Evolutionary conservation across 345 rosid genomes (phyloP).

Genomic region (Leavenworthia alabamica): DNA sequence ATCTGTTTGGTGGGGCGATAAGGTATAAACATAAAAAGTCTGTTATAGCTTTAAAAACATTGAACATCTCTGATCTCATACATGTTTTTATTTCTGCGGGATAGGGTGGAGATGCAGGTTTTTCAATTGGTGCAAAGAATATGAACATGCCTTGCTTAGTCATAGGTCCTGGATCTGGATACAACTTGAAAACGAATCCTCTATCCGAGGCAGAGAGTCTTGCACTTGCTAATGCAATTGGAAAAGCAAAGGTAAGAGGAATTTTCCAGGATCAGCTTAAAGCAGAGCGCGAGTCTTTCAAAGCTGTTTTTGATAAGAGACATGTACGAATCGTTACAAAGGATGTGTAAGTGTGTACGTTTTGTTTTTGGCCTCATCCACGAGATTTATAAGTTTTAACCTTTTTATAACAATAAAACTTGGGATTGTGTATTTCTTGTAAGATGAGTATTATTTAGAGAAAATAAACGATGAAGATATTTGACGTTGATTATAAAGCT

Average conservation of each 20-base stretch:
- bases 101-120: constrained; percentile 68
- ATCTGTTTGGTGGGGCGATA: constrained; percentile 84
- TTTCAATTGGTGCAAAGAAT: constrained; percentile 67
- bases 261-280: constrained; percentile 67
- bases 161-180: constrained; percentile 91
- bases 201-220: constrained; percentile 40
- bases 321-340: constrained; percentile 39
- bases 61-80: neutral
- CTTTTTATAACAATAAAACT: no score
- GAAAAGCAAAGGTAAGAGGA: constrained; percentile 46
- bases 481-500: neutral
- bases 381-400: neutral
- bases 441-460: neutral
- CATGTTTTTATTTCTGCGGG: neutral
- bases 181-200: constrained; percentile 79
- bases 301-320: constrained; percentile 74
- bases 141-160: constrained; percentile 51
- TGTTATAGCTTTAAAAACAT: no score
- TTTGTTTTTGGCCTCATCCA: neutral
- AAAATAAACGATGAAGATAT: neutral
- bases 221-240: constrained; percentile 26
- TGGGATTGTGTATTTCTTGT: neutral
- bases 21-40: constrained; percentile 46
- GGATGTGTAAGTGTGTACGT: constrained; percentile 45
- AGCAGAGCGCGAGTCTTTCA: constrained; percentile 80